Evolutionary conservation across 176 grass and related monocot species (phyloP).

Genomic region (maize (Zea mays)): DNA sequence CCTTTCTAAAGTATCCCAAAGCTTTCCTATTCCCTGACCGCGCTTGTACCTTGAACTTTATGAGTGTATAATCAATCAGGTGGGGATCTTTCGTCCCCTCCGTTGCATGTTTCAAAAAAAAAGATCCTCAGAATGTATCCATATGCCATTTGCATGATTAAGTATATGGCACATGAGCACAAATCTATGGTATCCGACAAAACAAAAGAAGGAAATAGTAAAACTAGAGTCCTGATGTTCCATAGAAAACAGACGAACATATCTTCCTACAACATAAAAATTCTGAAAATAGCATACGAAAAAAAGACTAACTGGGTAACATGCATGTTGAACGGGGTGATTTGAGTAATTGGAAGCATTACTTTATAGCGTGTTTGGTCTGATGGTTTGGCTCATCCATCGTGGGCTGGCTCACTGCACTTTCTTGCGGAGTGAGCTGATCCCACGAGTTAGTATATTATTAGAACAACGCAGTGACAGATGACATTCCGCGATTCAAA

Average conservation of each 20-base stretch:
- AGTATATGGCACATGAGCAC: not conserved
- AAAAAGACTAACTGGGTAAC: not conserved
- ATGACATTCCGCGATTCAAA: too few species aligned
- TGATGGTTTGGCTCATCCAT: too few species aligned
- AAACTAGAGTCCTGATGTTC: not conserved
- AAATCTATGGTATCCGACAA: conserved; percentile 1
- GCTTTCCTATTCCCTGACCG: too few species aligned
- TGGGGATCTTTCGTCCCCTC: too few species aligned
- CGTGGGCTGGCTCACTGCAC: too few species aligned
- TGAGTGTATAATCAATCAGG: not conserved
- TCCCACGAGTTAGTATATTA: too few species aligned
- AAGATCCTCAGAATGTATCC: not conserved
- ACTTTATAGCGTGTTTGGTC: too few species aligned
- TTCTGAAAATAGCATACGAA: not conserved
- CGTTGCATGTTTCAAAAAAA: not conserved
- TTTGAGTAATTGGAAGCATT: conserved; percentile 37
- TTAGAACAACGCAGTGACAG: too few species aligned
- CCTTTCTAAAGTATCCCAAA: conserved; percentile 36
- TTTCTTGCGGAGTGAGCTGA: too few species aligned
- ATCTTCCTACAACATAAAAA: conserved; percentile 9
- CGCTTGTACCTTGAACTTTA: not conserved
- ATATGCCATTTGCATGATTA: conserved; percentile 1
- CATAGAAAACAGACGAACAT: not conserved
- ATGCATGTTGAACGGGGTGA: not conserved
- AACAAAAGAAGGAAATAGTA: not conserved